Percentiles rank a stretch among this genome's conserved stretches.
Evolutionary conservation across 257 asterid genomes (phyloP).

Genomic region (Agastache rugosa): DNA sequence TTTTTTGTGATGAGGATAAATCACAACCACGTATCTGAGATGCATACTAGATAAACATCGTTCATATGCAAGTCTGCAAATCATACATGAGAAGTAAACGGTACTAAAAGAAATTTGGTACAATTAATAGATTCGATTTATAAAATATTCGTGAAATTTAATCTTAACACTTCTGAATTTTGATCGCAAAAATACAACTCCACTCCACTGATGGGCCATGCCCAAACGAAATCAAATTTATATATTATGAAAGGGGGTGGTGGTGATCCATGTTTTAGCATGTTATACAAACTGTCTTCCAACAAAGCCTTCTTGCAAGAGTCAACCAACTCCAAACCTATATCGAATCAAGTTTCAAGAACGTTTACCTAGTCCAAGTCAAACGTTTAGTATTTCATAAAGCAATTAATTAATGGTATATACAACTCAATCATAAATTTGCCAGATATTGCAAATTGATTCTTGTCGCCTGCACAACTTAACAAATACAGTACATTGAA

Average conservation of each 20-base stretch:
- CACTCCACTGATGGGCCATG: too few species aligned
- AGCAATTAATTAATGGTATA: neutral
- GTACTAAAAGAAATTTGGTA: too few species aligned
- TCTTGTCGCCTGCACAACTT: neutral
- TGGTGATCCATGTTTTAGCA: slow-evolving; percentile 36
- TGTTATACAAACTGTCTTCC: neutral
- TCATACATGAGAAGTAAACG: too few species aligned
- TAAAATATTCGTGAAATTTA: too few species aligned
- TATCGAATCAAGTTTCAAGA: neutral
- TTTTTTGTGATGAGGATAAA: too few species aligned
- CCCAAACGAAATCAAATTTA: too few species aligned
- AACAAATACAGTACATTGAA: slow-evolving; percentile 20
- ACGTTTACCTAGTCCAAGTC: slow-evolving; percentile 25
- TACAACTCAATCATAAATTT: slow-evolving; percentile 31
- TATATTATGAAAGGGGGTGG: neutral
- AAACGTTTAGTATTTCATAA: neutral
- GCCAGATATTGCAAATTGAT: slow-evolving; percentile 25
- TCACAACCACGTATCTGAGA: too few species aligned
- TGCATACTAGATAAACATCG: too few species aligned
- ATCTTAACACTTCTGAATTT: too few species aligned
- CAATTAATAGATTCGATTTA: too few species aligned
- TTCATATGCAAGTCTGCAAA: too few species aligned
- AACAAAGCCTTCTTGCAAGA: neutral
- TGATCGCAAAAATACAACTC: too few species aligned
- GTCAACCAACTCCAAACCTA: neutral